phyloP scores from a whole-genome alignment of 208 protist genomes.

The Leishmania tarentolae region DNA sequence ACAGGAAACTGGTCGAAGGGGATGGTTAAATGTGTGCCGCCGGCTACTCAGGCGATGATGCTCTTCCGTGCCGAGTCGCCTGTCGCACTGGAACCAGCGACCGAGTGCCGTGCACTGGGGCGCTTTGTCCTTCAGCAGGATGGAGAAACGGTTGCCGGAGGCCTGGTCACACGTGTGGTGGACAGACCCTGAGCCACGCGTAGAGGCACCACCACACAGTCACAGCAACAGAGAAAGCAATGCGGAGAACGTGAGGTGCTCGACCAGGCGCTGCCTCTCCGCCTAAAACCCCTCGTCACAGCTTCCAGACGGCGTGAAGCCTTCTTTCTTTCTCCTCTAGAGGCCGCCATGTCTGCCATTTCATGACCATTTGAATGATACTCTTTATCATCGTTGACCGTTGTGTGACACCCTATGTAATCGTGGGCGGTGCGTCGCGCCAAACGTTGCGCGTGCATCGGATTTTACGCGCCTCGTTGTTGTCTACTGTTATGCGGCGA shows the following conservation, averaged over 20 bases:
- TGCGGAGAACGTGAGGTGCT: background rate
- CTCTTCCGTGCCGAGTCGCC: slow-evolving; percentile 56
- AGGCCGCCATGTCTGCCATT: too few relatives aligned
- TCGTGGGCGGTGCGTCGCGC: background rate
- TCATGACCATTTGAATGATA: background rate
- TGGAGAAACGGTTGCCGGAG: slow-evolving; percentile 76
- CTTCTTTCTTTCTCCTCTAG: too few relatives aligned
- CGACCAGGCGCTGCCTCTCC: background rate
- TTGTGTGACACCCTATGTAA: background rate
- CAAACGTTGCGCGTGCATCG: background rate
- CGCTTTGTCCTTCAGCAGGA: slow-evolving; percentile 86
- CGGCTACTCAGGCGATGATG: slow-evolving; percentile 67
- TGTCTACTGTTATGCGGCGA: background rate
- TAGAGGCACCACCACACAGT: background rate
- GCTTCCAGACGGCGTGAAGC: background rate
- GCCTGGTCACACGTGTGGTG: slow-evolving; percentile 68
- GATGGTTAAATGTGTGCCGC: slow-evolving; percentile 88
- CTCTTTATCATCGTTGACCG: background rate
- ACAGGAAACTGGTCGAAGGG: slow-evolving; percentile 75
- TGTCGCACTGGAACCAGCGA: slow-evolving; percentile 69
- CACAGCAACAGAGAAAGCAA: background rate
- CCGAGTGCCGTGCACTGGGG: slow-evolving; percentile 74
- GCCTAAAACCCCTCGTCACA: too few relatives aligned
- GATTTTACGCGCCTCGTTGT: background rate
- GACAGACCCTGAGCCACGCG: background rate